phyloP scores from a whole-genome alignment of 805 yeast genomes.

The Clavispora asparagi region DNA sequence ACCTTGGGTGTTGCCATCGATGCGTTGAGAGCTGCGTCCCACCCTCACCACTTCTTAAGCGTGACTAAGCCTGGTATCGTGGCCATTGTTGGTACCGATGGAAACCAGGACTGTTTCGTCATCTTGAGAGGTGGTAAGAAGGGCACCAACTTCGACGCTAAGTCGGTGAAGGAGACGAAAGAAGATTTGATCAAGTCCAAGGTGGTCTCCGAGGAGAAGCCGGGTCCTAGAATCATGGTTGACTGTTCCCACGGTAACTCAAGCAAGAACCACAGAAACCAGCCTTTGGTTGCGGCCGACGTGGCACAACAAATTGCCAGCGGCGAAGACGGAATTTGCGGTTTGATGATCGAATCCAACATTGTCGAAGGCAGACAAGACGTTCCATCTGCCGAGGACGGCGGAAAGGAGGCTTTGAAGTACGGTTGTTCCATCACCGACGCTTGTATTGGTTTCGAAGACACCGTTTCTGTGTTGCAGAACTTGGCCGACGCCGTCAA shows the following conservation, averaged over 20 bases:
- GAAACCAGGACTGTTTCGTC: slow-evolving; percentile 90
- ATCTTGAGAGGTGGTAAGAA: slow-evolving; percentile 94
- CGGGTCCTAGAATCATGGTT: slow-evolving; percentile 66
- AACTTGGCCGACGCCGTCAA: slow-evolving; percentile 80
- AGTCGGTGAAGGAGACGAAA: slow-evolving; percentile 72
- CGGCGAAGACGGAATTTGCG: slow-evolving; percentile 80
- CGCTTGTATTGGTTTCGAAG: slow-evolving; percentile 91
- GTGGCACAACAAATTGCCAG: slow-evolving; percentile 77
- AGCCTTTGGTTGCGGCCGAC: slow-evolving; percentile 81
- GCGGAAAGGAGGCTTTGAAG: slow-evolving; percentile 53
- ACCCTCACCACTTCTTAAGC: slow-evolving; percentile 92
- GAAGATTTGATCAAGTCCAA: slow-evolving; percentile 46
- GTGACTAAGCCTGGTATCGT: slow-evolving; percentile 97
- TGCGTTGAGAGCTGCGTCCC: slow-evolving; percentile 88
- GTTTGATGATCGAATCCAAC: slow-evolving; percentile 94
- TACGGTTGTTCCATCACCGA: slow-evolving; percentile 97
- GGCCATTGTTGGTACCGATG: slow-evolving; percentile 93
- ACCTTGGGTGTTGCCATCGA: slow-evolving; percentile 87
- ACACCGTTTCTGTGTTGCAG: slow-evolving; percentile 75
- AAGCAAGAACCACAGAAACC: slow-evolving; percentile 88
- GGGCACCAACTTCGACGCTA: slow-evolving; percentile 88
- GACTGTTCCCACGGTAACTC: slow-evolving; percentile 99
- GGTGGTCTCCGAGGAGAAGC: slow-evolving; percentile 41
- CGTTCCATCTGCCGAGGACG: slow-evolving; percentile 53
- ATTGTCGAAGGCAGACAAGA: slow-evolving; percentile 88